Evolutionary conservation across 495 filamentous ascomycete species (phyloP), one percentile per base, ranked within the genome.

Genomic region (Endocarpon pusillum): DNA sequence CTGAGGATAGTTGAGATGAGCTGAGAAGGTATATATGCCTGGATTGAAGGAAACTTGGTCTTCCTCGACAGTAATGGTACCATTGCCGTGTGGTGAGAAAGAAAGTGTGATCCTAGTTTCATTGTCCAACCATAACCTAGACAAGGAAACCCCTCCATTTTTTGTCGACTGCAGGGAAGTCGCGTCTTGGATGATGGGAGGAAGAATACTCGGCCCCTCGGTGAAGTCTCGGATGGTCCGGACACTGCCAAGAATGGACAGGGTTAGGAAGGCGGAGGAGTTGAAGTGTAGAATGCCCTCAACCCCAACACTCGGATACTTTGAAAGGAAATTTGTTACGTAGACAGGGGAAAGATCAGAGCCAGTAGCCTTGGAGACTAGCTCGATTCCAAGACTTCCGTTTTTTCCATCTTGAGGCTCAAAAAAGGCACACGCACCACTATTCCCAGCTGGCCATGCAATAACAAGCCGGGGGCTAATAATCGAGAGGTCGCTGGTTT

Each of bases 391-490:
- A 4, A 77, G 53, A 2, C 59, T 58, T n/a, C 68, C 66, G 34
- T 71, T 68, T 18, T 53, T 40, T 17, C 64, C 64, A 41, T 62
- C 67, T 21, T 58, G 41, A 2, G 71, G 63, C 16, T 51, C 51
- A 35, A 75, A 75, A 45, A 58, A 73, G 2, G 61, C 44, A 4
- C 58, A 58, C 19, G 62, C 54, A 19, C 73, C 73, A 35, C 70
- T 75, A 44, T 78, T 67, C 8, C 73, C 73, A 7, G 71, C 67
- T 6, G 73, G 70, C 73, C 73, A 78, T 8, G 73, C 73, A 26
- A 76, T 47, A 9, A 77, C 52, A 31, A 75, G 44, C 32, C 71
- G 57, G 14, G 71, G 69, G 1, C 57, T 46, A 35, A 73, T 71
- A 25, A 66, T 41, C 3, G 52, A 58, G 0, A 75, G 56, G 34